Percentiles rank a stretch among this genome's conserved stretches.
phyloP scores from a whole-genome alignment of 2,329 filamentous ascomycete species.

The Xylariales sp. region DNA sequence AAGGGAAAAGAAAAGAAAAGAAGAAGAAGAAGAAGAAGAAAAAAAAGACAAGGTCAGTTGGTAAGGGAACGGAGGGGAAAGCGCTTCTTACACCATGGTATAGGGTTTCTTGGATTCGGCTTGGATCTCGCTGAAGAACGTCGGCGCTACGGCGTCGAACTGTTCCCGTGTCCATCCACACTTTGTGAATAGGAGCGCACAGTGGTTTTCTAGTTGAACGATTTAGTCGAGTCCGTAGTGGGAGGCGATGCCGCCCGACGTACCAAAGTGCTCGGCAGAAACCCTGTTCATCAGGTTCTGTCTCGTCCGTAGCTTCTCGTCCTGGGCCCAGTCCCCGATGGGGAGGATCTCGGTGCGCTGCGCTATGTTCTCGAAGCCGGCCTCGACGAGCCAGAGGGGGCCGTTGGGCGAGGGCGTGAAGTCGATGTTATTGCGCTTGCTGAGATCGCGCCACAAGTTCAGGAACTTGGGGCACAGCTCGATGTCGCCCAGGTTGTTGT shows the following conservation, averaged over 20 bases:
- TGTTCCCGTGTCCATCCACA: constrained; percentile 45
- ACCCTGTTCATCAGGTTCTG: constrained; percentile 54
- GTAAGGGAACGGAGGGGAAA: not conserved
- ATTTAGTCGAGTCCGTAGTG: constrained; percentile 19
- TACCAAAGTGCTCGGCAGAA: constrained; percentile 51
- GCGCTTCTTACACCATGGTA: constrained; percentile 44
- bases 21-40: not conserved
- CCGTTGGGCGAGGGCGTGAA: constrained; percentile 55
- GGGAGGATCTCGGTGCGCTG: constrained; percentile 58
- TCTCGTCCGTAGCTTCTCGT: constrained; percentile 54
- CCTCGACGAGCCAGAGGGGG: constrained; percentile 50
- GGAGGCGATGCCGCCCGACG: constrained; percentile 19
- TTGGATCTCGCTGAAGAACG: constrained; percentile 41
- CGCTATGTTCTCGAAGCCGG: constrained; percentile 56
- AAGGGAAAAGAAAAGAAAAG: not conserved
- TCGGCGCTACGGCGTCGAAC: constrained; percentile 43
- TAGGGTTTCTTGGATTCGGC: constrained; percentile 42
- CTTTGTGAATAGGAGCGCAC: constrained; percentile 44
- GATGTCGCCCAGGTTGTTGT: constrained; percentile 49
- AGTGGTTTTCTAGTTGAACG: constrained; percentile 39
- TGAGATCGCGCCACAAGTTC: constrained; percentile 47
- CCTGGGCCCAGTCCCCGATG: constrained; percentile 54
- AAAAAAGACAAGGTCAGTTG: not conserved
- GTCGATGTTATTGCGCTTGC: constrained; percentile 51
- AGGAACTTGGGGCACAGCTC: constrained; percentile 53